Evolutionary conservation across 164 flowering plant genomes (phyloP), one percentile per base, ranked within the genome.

Genomic region (Sedum album): DNA sequence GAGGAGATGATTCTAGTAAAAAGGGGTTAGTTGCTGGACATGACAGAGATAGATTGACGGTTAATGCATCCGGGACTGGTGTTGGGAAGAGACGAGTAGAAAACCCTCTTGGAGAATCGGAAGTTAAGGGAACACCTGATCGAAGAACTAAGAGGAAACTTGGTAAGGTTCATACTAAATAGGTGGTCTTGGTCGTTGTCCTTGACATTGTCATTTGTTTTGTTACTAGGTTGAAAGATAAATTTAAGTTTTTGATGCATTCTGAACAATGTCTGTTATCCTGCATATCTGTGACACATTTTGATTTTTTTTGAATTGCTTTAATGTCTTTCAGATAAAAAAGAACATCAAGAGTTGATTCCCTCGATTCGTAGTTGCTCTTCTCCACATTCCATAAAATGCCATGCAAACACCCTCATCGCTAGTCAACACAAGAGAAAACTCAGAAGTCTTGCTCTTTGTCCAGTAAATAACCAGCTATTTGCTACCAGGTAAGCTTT

Each of bases 361-460:
- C 82, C 89, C 6, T 74, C 74, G 72, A 74, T 90, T 48, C 75
- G 81, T 25, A 83, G 77, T 35, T 68, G 73, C 67, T 76, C 86
- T 63, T 82, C 88, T 4, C 84, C 97, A 60, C 33, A 35, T 61
- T 51, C 73, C 30, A 53, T 91, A 25, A 80, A 71, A 26, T 83
- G 85, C 64, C 78, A 84, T 63, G 23, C 87, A 9, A 76, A 83
- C 71, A 70, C 74, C 68, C 85, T 83, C 68, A 73, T 91, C 65
- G 70, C 87, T 25, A 87, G 92, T 78, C 99, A 86, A 70, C 97
- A 91, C 78, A 91, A 87, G 77, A 85, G 96, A 79, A 94, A 88
- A 81, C 75, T 91, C 82, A 81, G 97, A 83, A 86, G 92, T 76
- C 83, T 94, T 73, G 76, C 76, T 36, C 23, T 88, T 31, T 83